Evolutionary conservation across 768 basidiomycete species (phyloP).

Genomic region (Leccinum obscurum): DNA sequence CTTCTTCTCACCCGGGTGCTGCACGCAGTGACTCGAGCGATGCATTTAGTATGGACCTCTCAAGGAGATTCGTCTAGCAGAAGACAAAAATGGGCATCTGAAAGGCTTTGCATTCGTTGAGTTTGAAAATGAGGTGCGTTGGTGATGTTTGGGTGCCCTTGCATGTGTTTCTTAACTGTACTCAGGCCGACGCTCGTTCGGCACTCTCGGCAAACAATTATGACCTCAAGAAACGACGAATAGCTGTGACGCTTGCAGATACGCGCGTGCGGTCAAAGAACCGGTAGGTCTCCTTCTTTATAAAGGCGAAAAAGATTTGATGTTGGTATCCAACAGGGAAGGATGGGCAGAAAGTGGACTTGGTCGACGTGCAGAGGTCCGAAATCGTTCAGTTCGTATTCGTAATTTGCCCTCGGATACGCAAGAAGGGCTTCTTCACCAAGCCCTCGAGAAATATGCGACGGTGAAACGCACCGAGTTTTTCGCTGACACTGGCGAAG

Average conservation of each 20-base stretch:
- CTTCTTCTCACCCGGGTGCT: not conserved
- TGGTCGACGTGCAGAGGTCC: slow-evolving; percentile 53
- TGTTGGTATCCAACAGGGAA: slow-evolving; percentile 32
- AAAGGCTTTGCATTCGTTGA: slow-evolving; percentile 95
- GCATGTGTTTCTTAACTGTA: not conserved
- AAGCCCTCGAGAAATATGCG: slow-evolving; percentile 78
- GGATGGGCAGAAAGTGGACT: slow-evolving; percentile 54
- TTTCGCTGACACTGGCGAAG: slow-evolving; percentile 59
- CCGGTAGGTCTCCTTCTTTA: slow-evolving; percentile 41
- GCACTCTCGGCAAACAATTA: slow-evolving; percentile 82
- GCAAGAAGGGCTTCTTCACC: slow-evolving; percentile 92
- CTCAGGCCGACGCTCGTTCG: slow-evolving; percentile 64
- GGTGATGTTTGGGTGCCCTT: not conserved
- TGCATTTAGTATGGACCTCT: slow-evolving; percentile 70
- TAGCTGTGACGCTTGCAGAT: slow-evolving; percentile 87
- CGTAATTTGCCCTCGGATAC: slow-evolving; percentile 71
- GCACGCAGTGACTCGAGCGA: slow-evolving; percentile 6
- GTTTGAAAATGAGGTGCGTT: slow-evolving; percentile 72
- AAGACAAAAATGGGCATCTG: slow-evolving; percentile 65
- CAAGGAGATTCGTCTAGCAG: slow-evolving; percentile 77
- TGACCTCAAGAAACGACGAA: slow-evolving; percentile 86
- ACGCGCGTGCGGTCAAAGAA: slow-evolving; percentile 57
- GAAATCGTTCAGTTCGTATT: slow-evolving; percentile 73
- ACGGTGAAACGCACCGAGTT: slow-evolving; percentile 74
- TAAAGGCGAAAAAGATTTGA: not conserved